Evolutionary conservation across 345 rosid genomes (phyloP).

Genomic region (Lepidium sativum): DNA sequence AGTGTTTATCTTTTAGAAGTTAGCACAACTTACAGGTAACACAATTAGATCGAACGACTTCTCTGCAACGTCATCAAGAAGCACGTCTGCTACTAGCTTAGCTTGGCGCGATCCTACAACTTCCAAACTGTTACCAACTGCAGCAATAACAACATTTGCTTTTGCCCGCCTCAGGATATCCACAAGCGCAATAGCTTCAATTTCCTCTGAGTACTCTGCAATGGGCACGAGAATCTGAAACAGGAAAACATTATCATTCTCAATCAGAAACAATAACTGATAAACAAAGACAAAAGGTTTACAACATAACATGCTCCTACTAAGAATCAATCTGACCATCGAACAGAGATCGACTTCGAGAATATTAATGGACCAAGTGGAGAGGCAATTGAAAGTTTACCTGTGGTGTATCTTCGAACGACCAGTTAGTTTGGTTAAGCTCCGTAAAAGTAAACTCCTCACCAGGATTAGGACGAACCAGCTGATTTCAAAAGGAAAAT

Average conservation of each 20-base stretch:
- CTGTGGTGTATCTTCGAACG: conserved; percentile 49
- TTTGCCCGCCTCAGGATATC: conserved; percentile 79
- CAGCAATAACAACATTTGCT: conserved; percentile 78
- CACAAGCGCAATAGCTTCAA: conserved; percentile 77
- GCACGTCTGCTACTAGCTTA: conserved; percentile 71
- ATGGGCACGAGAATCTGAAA: conserved; percentile 86
- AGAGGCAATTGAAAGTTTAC: conserved; percentile 26
- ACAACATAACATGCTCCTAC: not conserved
- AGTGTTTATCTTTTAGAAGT: not conserved
- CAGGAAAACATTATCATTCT: not conserved
- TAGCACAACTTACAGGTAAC: conserved; percentile 78
- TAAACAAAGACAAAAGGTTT: not conserved
- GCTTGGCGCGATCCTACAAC: conserved; percentile 66
- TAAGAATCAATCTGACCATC: not conserved
- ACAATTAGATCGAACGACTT: conserved; percentile 79
- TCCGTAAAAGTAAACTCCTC: conserved; percentile 65
- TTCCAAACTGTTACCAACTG: conserved; percentile 70
- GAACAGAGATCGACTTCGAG: not conserved
- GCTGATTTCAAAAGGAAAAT: conserved; percentile 30
- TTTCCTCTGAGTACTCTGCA: conserved; percentile 79
- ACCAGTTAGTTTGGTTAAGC: conserved; percentile 66
- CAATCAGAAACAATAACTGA: not conserved
- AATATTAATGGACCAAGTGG: not conserved
- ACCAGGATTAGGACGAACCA: conserved; percentile 70
- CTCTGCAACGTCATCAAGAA: conserved; percentile 78